Evolutionary conservation across 2,329 filamentous ascomycete species (phyloP), one percentile per base, ranked within the genome.

Genomic region (Fusarium xyrophilum): DNA sequence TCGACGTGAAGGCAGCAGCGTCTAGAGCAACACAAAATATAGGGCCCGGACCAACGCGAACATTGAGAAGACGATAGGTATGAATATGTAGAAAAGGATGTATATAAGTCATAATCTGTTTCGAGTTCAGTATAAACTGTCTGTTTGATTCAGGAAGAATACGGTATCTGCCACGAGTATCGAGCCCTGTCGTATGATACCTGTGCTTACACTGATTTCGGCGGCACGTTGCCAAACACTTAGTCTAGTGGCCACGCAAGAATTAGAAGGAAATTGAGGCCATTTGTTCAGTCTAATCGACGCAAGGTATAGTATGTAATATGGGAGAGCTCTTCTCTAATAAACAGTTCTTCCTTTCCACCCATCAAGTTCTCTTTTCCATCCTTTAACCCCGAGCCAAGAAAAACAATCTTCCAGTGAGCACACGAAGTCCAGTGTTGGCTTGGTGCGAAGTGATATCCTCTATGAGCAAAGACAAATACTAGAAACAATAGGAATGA

Each of bases 391-490:
- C 55, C 56, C 30, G 32, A 65, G 19, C 38, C 44, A 54, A 58
- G 36, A 65, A 43, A 69, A 48, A 36, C 46, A 63, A 48, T 56
- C 55, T 59, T 67, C 48, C 55, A 46, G 46, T 42, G 47, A 63
- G 52, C 57, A 51, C 47, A 40, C 57, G 57, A 65, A 50, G 61
- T 70, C 70, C 70, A 73, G 70, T 73, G 70, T 70, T 73, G 70
- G 70, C 46, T 67, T 69, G 54, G 67, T 67, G 50, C 56, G 40
- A 48, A 60, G 38, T 35, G 50, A 60, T 72, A 55, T 66, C 63
- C 61, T 73, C 70, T 73, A 73, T 65, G 38, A 52, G 44, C 23
- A 42, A 55, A 55, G 14, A 28, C 30, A 33, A 55, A 48, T 36
- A 30, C 48, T 25, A 50, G 42, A 36, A 30, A 50, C 21, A 25